A percentile compares a stretch with the other conserved stretches of the same genome.
These are phyloP conservation scores for Chlorella sp. DNA, from an alignment of 139 green algal species.

Conservation along the genomic window DNA sequence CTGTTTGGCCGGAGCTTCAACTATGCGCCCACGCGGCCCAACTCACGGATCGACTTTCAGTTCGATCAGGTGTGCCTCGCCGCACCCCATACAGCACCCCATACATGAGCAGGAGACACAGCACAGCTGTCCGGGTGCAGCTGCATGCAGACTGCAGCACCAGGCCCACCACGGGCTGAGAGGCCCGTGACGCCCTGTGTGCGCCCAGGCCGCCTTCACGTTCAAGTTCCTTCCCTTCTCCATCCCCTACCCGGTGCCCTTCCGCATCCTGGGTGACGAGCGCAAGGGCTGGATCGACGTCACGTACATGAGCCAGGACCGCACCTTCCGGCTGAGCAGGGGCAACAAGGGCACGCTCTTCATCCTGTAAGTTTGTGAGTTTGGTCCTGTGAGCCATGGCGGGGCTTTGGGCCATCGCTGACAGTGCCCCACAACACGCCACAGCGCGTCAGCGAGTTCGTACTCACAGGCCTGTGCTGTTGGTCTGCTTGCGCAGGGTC, in stretches of 20 bases:
- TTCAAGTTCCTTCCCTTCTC: slow-evolving; percentile 78
- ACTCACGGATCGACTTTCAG: slow-evolving; percentile 82
- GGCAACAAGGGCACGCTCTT: slow-evolving; percentile 81
- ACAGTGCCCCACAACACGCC: too few species aligned
- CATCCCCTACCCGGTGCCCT: slow-evolving; percentile 95
- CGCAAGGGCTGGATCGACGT: slow-evolving; percentile 80
- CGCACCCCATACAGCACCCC: background rate
- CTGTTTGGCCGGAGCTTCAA: slow-evolving; percentile 72
- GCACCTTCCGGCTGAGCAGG: slow-evolving; percentile 60
- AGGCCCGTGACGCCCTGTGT: background rate
- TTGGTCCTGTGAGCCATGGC: too few species aligned
- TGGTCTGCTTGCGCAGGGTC: background rate
- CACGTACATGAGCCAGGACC: slow-evolving; percentile 59
- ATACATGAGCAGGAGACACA: background rate
- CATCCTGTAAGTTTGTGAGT: slow-evolving; percentile 26
- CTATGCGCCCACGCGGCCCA: slow-evolving; percentile 36
- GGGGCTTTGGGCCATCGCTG: too few species aligned
- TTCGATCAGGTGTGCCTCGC: slow-evolving; percentile 46
- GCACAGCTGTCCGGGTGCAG: too few species aligned
- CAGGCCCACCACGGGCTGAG: background rate
- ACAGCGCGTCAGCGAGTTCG: too few species aligned
- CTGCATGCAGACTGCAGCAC: too few species aligned
- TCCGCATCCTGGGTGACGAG: slow-evolving; percentile 90
- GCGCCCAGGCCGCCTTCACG: slow-evolving; percentile 69
- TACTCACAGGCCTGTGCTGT: too few species aligned